Evolutionary conservation across 108 stramenopile genomes (phyloP), one percentile per base, ranked within the genome.

Genomic region (Schizochytrium sp.): DNA sequence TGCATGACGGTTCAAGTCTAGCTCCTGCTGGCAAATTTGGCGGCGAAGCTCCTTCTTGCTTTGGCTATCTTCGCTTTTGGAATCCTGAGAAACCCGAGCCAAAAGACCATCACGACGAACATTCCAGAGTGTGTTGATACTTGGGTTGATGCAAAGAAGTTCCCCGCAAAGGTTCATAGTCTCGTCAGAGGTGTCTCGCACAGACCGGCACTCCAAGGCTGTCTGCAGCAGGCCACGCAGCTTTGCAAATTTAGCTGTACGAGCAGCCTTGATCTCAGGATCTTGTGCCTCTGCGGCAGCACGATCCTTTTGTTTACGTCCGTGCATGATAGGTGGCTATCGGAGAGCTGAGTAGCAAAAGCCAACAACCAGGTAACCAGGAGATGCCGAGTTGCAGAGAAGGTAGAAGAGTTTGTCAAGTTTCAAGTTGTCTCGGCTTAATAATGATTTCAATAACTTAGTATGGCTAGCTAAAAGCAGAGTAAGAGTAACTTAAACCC

Each of bases 71-170:
- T 72, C 45, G 38, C 4, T 88, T 40, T n/a, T 60, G 61, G 12
- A 19, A 47, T 8, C 19, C 76, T 76, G 56, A 72, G 49, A 59
- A n/a, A 56, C 92, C 87, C 53, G 87, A 55, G 72, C 91, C 19
- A 96, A 87, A 3, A 96, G 56, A 58, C 93, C 89, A 91, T 98
- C 97, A 56, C 97, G 93, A 15, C 99, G 97, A 83, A 95, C 92
- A 92, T 98, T 99, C 99, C 99, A 99, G 61, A 99, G 93, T 90
- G 97, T 92, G 53, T 94, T 93, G 87, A 96, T 96, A 93, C 98
- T 98, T 3, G 99, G 97, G 90, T 98, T 98, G 19, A 97, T 94
- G 72, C 91, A 87, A 40, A 98, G 89, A 42, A 97, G 91, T 91
- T 97, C 97, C 72, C 94, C 96, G 1, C 94, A 89, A 46, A 99